phyloP scores from a whole-genome alignment of 2,329 filamentous ascomycete genomes.

The Bipolaris bicolor region DNA sequence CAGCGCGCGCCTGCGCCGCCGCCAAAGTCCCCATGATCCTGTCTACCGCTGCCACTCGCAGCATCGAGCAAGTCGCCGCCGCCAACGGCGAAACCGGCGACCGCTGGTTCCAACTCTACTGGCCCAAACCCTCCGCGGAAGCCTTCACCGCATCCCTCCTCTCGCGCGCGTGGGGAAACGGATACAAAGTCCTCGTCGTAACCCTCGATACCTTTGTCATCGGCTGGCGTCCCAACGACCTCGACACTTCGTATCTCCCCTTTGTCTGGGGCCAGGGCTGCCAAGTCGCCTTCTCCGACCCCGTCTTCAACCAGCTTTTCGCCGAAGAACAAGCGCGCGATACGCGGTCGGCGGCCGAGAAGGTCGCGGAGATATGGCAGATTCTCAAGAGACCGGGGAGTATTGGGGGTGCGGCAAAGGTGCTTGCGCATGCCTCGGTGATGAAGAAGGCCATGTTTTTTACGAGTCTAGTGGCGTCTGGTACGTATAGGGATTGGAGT shows the following conservation, averaged over 20 bases:
- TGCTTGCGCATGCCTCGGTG: constrained; percentile 41
- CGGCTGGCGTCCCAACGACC: constrained; percentile 71
- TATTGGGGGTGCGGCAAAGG: constrained; percentile 38
- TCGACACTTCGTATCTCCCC: constrained; percentile 67
- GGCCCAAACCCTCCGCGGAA: constrained; percentile 69
- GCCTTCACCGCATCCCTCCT: constrained; percentile 70
- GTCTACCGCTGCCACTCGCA: constrained; percentile 67
- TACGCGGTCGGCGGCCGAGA: constrained; percentile 37
- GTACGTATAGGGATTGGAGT: constrained; percentile 45
- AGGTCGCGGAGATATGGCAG: constrained; percentile 46
- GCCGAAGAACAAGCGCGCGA: constrained; percentile 43
- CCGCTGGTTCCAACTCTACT: constrained; percentile 78
- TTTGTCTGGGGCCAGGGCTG: constrained; percentile 58
- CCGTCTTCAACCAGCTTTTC: constrained; percentile 45
- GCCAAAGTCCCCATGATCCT: constrained; percentile 70
- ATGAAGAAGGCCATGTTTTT: constrained; percentile 49
- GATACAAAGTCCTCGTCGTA: constrained; percentile 71
- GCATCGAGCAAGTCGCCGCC: constrained; percentile 69
- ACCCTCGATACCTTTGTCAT: constrained; percentile 75
- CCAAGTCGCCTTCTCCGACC: constrained; percentile 46
- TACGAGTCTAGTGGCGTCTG: constrained; percentile 44
- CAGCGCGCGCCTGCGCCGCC: constrained; percentile 66
- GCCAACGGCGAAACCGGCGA: constrained; percentile 61
- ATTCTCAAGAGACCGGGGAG: constrained; percentile 47
- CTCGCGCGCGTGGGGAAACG: constrained; percentile 64